Evolutionary conservation across 1,284 basidiomycete species (phyloP).

Genomic region (Naganishia sp.): DNA sequence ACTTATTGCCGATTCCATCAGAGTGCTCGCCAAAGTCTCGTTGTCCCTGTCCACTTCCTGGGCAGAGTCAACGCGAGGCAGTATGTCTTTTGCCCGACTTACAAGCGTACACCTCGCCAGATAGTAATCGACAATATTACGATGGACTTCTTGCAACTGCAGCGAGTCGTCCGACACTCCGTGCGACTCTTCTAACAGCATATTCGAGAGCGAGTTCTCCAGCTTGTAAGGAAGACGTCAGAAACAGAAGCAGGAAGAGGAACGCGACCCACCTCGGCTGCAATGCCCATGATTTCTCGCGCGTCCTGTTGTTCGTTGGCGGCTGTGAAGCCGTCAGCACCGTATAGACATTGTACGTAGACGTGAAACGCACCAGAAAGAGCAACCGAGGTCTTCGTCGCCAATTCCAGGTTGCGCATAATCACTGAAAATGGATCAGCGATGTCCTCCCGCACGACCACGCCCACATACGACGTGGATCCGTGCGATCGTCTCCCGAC

Average conservation of each 20-base stretch:
- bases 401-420: slow-evolving; percentile 12
- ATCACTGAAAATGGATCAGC: slow-evolving; percentile 8
- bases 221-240: background rate
- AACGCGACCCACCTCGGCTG: slow-evolving; percentile 10
- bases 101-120: slow-evolving; percentile 14
- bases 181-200: slow-evolving; percentile 4
- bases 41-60: slow-evolving; percentile 20
- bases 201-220: slow-evolving; percentile 7
- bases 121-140: slow-evolving; percentile 11
- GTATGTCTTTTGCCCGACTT: background rate
- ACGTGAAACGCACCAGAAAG: slow-evolving; percentile 2
- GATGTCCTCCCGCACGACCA: background rate
- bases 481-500: slow-evolving; percentile 2
- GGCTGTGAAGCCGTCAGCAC: background rate
- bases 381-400: slow-evolving; percentile 16
- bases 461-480: background rate
- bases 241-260: background rate
- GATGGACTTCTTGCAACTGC: background rate
- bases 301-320: slow-evolving; percentile 1
- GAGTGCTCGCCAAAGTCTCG: slow-evolving; percentile 7
- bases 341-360: too few species aligned
- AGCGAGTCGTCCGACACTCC: slow-evolving; percentile 5
- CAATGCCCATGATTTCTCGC: slow-evolving; percentile 7
- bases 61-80: background rate
- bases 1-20: slow-evolving; percentile 7